phyloP scores from a whole-genome alignment of 257 asterid genomes.

The Cinchona pubescens region DNA sequence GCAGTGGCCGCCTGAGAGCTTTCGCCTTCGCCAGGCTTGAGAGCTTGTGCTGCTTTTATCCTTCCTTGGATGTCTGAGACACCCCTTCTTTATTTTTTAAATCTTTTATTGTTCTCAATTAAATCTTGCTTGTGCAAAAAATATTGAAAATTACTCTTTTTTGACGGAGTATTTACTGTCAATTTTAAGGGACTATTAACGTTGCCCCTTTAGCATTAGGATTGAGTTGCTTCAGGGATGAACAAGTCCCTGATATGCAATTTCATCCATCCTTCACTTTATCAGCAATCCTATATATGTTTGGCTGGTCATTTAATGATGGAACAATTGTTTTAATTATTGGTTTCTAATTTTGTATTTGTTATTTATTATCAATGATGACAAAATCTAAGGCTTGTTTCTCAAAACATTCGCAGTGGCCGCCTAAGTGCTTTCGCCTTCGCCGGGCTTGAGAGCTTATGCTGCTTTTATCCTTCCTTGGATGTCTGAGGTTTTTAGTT shows the following conservation, averaged over 20 bases:
- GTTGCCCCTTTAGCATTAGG: conserved; percentile 29
- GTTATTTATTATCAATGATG: conserved; percentile 19
- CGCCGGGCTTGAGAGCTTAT: conserved; percentile 55
- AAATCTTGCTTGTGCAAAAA: too few species aligned
- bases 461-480: conserved; percentile 55
- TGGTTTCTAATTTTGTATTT: neutral
- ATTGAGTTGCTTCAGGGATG: conserved; percentile 36
- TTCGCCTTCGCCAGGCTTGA: conserved; percentile 61
- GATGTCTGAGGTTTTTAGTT: conserved; percentile 44
- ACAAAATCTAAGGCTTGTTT: conserved; percentile 34
- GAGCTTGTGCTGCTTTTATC: conserved; percentile 46
- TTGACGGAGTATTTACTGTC: too few species aligned
- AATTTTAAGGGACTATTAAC: conserved; percentile 29
- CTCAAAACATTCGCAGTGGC: conserved; percentile 62
- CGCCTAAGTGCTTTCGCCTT: conserved; percentile 57
- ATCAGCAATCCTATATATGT: conserved; percentile 19
- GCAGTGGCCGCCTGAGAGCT: conserved; percentile 63
- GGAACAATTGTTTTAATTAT: conserved; percentile 10
- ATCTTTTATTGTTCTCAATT: too few species aligned
- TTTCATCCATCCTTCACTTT: conserved; percentile 43
- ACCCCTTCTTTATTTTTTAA: neutral
- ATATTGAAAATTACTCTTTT: too few species aligned
- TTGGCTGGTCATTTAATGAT: conserved; percentile 43
- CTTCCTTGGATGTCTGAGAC: conserved; percentile 65
- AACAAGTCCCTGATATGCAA: conserved; percentile 32